Percentiles rank a stretch among this genome's conserved stretches.
Evolutionary conservation across 768 basidiomycete genomes (phyloP).

Genomic region (Suillus subaureus): DNA sequence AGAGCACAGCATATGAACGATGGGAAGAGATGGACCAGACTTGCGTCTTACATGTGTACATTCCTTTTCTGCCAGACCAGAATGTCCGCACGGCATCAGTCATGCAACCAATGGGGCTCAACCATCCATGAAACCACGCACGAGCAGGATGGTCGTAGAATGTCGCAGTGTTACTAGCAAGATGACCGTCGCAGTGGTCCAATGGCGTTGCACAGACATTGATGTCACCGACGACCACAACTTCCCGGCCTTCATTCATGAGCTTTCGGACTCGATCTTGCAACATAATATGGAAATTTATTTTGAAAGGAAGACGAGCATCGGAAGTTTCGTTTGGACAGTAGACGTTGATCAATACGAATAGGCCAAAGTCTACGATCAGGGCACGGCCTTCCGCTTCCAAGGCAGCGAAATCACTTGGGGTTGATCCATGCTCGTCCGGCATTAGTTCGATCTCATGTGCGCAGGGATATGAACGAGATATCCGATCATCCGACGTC

Average conservation of each 20-base stretch:
- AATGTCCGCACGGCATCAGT: conserved; percentile 79
- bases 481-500: conserved; percentile 60
- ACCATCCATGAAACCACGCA: conserved; percentile 75
- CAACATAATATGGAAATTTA: conserved; percentile 82
- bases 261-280: conserved; percentile 76
- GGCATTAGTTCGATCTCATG: conserved; percentile 46
- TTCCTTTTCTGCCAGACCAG: conserved; percentile 84
- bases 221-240: conserved; percentile 90
- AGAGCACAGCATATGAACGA: conserved; percentile 16
- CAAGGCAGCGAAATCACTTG: conserved; percentile 46
- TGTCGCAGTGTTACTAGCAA: conserved; percentile 54
- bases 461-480: conserved; percentile 56
- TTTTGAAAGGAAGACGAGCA: conserved; percentile 83
- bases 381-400: conserved; percentile 90
- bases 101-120: conserved; percentile 65
- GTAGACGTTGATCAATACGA: conserved; percentile 95
- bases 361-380: conserved; percentile 87
- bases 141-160: conserved; percentile 67
- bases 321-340: conserved; percentile 92
- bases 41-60: conserved; percentile 88
- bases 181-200: conserved; percentile 88
- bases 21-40: conserved; percentile 14
- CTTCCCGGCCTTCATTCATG: conserved; percentile 70
- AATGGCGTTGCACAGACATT: conserved; percentile 86
- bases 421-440: conserved; percentile 42